Evolutionary conservation across 257 asterid genomes (phyloP).

Genomic region (Thymus quinquecostatus): DNA sequence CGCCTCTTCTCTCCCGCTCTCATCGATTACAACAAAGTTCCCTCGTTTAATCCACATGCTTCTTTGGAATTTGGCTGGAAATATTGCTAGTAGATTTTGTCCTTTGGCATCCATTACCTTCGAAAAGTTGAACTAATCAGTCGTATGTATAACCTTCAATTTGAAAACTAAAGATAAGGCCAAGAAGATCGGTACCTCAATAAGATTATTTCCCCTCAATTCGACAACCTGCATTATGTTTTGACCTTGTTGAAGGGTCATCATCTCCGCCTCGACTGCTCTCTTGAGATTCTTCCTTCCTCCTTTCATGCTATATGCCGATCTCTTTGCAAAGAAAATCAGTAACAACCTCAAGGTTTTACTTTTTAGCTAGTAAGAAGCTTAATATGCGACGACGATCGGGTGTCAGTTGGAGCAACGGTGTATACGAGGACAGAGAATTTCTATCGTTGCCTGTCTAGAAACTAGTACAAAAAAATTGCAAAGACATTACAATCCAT

Average conservation of each 20-base stretch:
- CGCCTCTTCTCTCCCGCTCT: slow-evolving; percentile 87
- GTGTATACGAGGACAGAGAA: background rate
- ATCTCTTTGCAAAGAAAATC: background rate
- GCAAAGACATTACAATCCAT: background rate
- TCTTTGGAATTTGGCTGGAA: slow-evolving; percentile 91
- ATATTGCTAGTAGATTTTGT: slow-evolving; percentile 61
- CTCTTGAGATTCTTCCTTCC: slow-evolving; percentile 94
- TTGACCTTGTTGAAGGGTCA: slow-evolving; percentile 57
- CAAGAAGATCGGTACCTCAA: slow-evolving; percentile 54
- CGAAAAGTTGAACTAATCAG: background rate
- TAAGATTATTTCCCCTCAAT: slow-evolving; percentile 79
- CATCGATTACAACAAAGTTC: slow-evolving; percentile 82
- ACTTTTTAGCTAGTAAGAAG: background rate
- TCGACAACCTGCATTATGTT: slow-evolving; percentile 78
- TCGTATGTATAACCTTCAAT: background rate
- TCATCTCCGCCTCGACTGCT: slow-evolving; percentile 54
- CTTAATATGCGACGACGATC: background rate
- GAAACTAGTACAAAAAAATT: background rate
- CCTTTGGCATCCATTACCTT: slow-evolving; percentile 84
- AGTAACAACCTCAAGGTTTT: background rate
- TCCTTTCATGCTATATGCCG: slow-evolving; percentile 55
- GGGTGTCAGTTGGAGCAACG: background rate
- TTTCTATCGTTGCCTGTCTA: background rate
- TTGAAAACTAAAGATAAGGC: background rate
- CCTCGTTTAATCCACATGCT: slow-evolving; percentile 97